These are phyloP conservation scores for Blastobotrys parvus DNA, from an alignment of 805 yeast species.

Conservation along the genomic window DNA sequence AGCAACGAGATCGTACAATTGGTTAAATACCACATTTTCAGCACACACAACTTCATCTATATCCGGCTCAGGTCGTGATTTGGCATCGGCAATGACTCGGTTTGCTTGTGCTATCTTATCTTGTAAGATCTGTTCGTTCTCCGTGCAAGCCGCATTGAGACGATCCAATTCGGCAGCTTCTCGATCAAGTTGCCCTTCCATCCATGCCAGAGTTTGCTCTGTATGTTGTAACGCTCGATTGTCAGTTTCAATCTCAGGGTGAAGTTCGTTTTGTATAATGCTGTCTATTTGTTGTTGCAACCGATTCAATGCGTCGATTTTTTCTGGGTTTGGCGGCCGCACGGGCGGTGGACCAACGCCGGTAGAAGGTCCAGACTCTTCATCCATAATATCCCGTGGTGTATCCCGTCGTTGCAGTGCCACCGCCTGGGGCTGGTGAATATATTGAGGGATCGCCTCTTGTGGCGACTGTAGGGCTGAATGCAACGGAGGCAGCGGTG, in stretches of 20 bases:
- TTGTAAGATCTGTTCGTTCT: slow-evolving; percentile 25
- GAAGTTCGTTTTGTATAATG: slow-evolving; percentile 20
- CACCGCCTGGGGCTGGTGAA: not conserved
- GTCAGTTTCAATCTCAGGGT: slow-evolving; percentile 20
- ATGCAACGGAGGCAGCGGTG: not conserved
- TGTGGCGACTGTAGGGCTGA: not conserved
- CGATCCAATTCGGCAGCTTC: slow-evolving; percentile 28
- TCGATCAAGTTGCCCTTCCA: slow-evolving; percentile 27
- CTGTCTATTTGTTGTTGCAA: slow-evolving; percentile 21
- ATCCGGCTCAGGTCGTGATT: slow-evolving; percentile 26
- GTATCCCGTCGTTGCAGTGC: slow-evolving; percentile 1
- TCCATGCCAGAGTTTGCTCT: slow-evolving; percentile 30
- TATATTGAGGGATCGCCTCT: not conserved
- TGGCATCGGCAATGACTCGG: slow-evolving; percentile 28
- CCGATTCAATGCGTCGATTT: slow-evolving; percentile 19
- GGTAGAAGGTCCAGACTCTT: slow-evolving; percentile 6
- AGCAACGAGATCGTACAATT: slow-evolving; percentile 54
- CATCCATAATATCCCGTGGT: slow-evolving; percentile 14
- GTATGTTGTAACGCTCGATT: slow-evolving; percentile 27
- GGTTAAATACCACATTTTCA: slow-evolving; percentile 47
- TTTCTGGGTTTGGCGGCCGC: slow-evolving; percentile 34
- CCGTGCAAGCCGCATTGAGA: slow-evolving; percentile 21
- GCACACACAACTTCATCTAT: slow-evolving; percentile 41
- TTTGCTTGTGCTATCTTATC: slow-evolving; percentile 27
- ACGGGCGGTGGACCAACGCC: slow-evolving; percentile 3